Evolutionary conservation across 306 rosid genomes (phyloP).

Genomic region (Cucumis melo): DNA sequence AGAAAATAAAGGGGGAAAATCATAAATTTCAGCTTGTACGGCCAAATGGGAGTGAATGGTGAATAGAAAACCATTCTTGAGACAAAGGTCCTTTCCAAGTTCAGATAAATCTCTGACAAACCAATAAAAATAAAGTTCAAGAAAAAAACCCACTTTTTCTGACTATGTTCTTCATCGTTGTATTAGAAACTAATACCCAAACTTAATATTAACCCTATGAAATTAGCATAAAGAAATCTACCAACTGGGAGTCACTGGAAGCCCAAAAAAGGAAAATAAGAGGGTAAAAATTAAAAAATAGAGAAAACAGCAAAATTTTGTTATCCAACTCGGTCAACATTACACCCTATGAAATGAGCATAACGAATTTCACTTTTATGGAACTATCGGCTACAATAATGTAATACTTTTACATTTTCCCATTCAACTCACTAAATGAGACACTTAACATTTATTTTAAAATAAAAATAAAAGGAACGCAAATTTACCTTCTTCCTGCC

Average conservation of each 20-base stretch:
- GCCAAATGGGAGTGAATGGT: neutral
- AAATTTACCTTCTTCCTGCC: constrained; percentile 60
- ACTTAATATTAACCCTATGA: neutral
- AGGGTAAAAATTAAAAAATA: neutral
- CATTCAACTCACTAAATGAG: neutral
- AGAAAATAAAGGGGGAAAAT: constrained; percentile 4
- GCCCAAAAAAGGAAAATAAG: neutral
- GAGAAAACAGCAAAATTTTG: neutral
- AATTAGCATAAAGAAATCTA: neutral
- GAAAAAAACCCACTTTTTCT: neutral
- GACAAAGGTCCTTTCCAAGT: neutral
- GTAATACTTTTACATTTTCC: neutral
- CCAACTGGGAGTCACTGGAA: neutral
- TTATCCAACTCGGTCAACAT: neutral
- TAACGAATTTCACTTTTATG: neutral
- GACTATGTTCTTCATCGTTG: neutral
- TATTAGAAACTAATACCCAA: neutral
- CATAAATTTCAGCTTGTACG: constrained; percentile 9
- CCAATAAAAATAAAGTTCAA: neutral
- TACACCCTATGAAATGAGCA: neutral
- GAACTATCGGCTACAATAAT: neutral
- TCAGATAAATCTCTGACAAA: neutral
- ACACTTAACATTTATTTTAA: neutral
- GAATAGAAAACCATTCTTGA: neutral
- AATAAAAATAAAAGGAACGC: neutral